phyloP scores from a whole-genome alignment of 2,329 filamentous ascomycete species.

The Fusarium pilosicola region DNA sequence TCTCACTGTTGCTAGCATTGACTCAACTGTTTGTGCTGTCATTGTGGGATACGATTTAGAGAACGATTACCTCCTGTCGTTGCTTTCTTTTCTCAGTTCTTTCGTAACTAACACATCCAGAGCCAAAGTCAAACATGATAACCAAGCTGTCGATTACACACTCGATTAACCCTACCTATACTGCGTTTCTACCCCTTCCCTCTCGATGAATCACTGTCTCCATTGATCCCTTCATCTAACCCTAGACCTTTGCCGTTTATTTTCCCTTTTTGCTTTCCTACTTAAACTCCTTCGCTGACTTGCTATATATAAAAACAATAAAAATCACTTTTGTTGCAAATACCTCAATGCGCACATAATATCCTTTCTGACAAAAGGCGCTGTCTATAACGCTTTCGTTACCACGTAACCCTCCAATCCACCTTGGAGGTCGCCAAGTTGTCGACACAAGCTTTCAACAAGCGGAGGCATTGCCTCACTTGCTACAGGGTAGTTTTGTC shows the following conservation, averaged over 20 bases:
- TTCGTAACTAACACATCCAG: not conserved
- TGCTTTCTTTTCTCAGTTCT: not conserved
- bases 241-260: not conserved
- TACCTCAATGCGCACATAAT: not conserved
- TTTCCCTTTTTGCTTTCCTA: slow-evolving; percentile 15
- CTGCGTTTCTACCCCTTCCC: not conserved
- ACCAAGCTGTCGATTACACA: not conserved
- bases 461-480: slow-evolving; percentile 36
- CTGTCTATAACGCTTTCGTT: not conserved
- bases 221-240: not conserved
- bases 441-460: slow-evolving; percentile 33
- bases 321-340: slow-evolving; percentile 19
- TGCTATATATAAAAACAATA: not conserved
- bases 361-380: not conserved
- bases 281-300: slow-evolving; percentile 38
- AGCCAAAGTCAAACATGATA: not conserved
- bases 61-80: not conserved
- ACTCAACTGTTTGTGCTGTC: not conserved
- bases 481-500: slow-evolving; percentile 33
- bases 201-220: not conserved
- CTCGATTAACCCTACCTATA: not conserved
- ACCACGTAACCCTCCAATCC: not conserved
- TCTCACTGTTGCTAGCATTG: not conserved
- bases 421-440: slow-evolving; percentile 31
- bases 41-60: not conserved